These are phyloP conservation scores for Backusella parvicylindrica DNA, from an alignment of 192 early-diverging fungal genomes.

Conservation along the genomic window DNA sequence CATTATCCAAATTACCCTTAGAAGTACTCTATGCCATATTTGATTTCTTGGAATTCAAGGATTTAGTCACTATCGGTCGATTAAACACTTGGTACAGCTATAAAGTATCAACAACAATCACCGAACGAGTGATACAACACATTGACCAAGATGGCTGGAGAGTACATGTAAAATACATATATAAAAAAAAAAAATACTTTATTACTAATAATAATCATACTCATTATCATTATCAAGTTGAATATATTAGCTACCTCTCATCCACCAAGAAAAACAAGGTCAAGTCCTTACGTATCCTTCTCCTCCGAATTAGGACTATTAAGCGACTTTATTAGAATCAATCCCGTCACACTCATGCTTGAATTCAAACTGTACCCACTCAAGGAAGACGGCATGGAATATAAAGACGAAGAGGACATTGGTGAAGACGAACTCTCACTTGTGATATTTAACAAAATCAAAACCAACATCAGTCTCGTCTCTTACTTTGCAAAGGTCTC, in stretches of 20 bases:
- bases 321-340: background rate
- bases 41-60: background rate
- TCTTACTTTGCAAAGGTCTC: constrained; percentile 1
- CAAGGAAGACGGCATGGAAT: background rate
- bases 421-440: background rate
- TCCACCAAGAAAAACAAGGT: background rate
- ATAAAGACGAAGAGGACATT: background rate
- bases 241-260: constrained; percentile 4
- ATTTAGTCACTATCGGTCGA: background rate
- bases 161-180: constrained; percentile 3
- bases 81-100: constrained; percentile 4
- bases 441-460: background rate
- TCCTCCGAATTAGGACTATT: background rate
- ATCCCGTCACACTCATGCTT: background rate
- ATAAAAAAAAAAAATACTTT: background rate
- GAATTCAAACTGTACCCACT: constrained; percentile 9
- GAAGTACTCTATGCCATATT: background rate
- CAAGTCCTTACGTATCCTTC: background rate
- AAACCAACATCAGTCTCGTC: background rate
- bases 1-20: constrained; percentile 2
- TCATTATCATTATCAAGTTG: background rate
- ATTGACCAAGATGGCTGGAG: background rate
- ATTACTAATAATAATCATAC: no score
- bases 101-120: background rate
- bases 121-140: background rate